Conservation (phyloP, 208 protist species). For the Crithidia sp. region DNA sequence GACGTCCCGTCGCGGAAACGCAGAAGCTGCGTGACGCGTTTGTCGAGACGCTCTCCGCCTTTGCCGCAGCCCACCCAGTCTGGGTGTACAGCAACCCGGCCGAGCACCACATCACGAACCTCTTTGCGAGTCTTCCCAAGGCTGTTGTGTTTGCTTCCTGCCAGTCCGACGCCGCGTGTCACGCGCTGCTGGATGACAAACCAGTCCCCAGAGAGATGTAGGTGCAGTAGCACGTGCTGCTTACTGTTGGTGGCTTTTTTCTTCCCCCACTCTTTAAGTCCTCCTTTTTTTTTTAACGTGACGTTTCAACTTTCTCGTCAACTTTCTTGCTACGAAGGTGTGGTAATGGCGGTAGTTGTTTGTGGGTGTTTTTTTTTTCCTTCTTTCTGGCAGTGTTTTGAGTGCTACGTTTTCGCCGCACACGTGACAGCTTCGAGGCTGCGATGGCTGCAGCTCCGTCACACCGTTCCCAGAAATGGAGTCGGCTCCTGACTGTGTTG, state of each 20-base stretch:
- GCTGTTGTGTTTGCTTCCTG: constrained; percentile 21
- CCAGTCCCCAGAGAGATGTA: not conserved
- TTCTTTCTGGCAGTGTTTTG: too few relatives aligned
- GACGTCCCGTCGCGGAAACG: constrained; percentile 3
- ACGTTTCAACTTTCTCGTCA: too few relatives aligned
- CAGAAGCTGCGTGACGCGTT: constrained; percentile 9
- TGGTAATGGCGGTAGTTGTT: too few relatives aligned
- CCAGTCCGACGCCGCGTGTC: constrained; percentile 7
- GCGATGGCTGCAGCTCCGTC: too few relatives aligned
- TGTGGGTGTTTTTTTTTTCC: too few relatives aligned
- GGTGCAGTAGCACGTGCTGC: too few relatives aligned
- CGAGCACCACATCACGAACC: constrained; percentile 28
- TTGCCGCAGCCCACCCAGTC: constrained; percentile 8
- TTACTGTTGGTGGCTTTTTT: constrained; percentile 2
- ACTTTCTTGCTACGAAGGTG: too few relatives aligned
- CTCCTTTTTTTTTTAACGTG: too few relatives aligned
- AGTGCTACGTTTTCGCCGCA: too few relatives aligned
- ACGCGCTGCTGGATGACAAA: constrained; percentile 15
- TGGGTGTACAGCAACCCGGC: constrained; percentile 18
- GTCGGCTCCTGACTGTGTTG: too few relatives aligned
- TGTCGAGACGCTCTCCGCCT: not conserved
- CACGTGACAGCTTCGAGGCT: too few relatives aligned
- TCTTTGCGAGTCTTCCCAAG: constrained; percentile 21
- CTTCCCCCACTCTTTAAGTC: not conserved
- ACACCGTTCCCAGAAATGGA: too few relatives aligned